Conservation (phyloP, 2,329 filamentous ascomycete species). For the Boeremia exigua region DNA sequence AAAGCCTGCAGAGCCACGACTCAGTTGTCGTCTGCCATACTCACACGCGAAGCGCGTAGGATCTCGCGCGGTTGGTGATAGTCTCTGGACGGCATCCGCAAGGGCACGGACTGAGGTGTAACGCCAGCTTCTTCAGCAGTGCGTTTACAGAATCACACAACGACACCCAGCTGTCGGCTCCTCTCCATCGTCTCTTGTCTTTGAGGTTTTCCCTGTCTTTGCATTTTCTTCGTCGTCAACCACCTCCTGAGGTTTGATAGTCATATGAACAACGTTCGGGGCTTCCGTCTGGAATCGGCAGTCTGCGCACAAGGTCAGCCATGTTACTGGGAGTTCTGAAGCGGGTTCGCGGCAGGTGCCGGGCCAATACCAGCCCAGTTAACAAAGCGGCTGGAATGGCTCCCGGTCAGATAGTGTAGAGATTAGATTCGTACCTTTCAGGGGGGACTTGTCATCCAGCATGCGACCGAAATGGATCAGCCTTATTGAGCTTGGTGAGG, state of each 20-base stretch:
- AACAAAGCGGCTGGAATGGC: too few relatives aligned
- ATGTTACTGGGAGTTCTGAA: neutral
- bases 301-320: conserved; percentile 58
- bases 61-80: neutral
- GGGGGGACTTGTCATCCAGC: conserved; percentile 82
- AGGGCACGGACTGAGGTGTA: neutral
- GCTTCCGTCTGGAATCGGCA: conserved; percentile 77
- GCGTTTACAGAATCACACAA: conserved; percentile 65
- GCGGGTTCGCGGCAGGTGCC: too few relatives aligned
- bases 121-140: conserved; percentile 1
- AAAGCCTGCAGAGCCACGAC: neutral
- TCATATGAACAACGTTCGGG: conserved; percentile 94
- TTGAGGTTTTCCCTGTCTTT: conserved; percentile 65
- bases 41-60: neutral
- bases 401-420: too few relatives aligned
- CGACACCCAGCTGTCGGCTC: conserved; percentile 64
- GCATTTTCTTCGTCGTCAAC: conserved; percentile 82
- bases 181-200: conserved; percentile 60
- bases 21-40: neutral
- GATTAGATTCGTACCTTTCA: conserved; percentile 69
- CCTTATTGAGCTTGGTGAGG: conserved; percentile 86
- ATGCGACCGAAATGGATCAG: conserved; percentile 92
- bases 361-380: too few relatives aligned
- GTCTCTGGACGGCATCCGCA: neutral
- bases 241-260: conserved; percentile 82